These are phyloP conservation scores for Apiospora sp. DNA, from an alignment of 2,329 filamentous ascomycete genomes.

Conservation along the genomic window DNA sequence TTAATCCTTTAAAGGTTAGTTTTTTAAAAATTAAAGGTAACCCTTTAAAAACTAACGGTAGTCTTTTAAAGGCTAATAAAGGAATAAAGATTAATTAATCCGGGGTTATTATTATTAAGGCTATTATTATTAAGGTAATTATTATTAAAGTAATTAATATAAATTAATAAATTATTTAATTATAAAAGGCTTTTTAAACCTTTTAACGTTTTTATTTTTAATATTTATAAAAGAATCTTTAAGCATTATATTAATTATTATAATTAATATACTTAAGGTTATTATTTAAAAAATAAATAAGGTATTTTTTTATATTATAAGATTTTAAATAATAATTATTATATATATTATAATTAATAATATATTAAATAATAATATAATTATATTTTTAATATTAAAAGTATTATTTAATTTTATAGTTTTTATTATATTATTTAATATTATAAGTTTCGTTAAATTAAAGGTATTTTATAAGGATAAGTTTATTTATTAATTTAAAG, in stretches of 20 bases:
- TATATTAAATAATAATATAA: constrained; percentile 13
- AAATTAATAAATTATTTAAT: background rate
- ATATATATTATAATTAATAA: background rate
- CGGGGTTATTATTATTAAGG: too few species aligned
- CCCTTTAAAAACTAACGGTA: background rate
- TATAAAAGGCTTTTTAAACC: background rate
- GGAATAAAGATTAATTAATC: too few species aligned
- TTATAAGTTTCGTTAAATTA: background rate
- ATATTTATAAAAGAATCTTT: background rate
- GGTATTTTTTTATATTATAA: background rate
- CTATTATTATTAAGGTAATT: background rate
- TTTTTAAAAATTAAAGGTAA: too few species aligned
- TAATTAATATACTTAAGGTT: background rate
- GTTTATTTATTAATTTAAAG: background rate
- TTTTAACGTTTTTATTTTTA: background rate
- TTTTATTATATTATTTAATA: background rate
- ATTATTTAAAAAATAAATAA: background rate
- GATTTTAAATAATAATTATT: background rate
- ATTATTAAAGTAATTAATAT: background rate
- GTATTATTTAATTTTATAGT: background rate
- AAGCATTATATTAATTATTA: background rate
- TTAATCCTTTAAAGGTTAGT: too few species aligned
- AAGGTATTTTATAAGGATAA: background rate
- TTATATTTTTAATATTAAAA: constrained; percentile 13
- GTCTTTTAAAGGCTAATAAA: too few species aligned